A percentile compares a stretch with the other conserved stretches of the same genome.
Evolutionary conservation across 2,329 filamentous ascomycete species (phyloP).

Genomic region (Ciborinia camelliae): DNA sequence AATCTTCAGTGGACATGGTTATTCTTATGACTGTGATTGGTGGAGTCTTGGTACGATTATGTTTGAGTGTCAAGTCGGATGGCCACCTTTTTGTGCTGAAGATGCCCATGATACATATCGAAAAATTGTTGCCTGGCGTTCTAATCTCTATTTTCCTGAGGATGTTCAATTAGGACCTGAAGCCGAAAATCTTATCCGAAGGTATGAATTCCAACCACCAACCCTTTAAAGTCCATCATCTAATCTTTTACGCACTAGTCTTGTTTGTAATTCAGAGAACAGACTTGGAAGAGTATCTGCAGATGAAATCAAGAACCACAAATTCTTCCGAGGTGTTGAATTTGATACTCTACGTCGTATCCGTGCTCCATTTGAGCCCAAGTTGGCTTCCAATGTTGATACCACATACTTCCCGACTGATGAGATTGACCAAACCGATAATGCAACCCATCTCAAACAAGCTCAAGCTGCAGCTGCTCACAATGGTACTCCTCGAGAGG

Average conservation of each 20-base stretch:
- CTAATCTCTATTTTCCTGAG: conserved; percentile 93
- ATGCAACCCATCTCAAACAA: conserved; percentile 73
- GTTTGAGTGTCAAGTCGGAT: conserved; percentile 98
- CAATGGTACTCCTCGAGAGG: conserved; percentile 53
- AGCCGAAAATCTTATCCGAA: conserved; percentile 88
- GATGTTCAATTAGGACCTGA: conserved; percentile 86
- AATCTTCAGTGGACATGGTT: conserved; percentile 95
- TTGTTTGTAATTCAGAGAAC: conserved; percentile 91
- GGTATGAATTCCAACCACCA: conserved; percentile 51
- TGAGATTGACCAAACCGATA: conserved; percentile 96
- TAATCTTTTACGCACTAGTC: conserved; percentile 49
- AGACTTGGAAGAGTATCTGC: conserved; percentile 84
- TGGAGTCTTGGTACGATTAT: conserved; percentile 99
- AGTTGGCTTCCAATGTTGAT: conserved; percentile 87
- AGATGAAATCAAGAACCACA: conserved; percentile 87
- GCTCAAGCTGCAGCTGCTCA: conserved; percentile 63
- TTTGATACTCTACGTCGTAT: conserved; percentile 92
- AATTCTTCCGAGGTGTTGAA: conserved; percentile 95
- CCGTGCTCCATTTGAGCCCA: conserved; percentile 92
- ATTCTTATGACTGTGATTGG: conserved; percentile 97
- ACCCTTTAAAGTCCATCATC: conserved; percentile 20
- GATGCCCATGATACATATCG: conserved; percentile 97
- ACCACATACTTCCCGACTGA: conserved; percentile 99
- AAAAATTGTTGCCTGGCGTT: conserved; percentile 98
- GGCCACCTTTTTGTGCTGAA: conserved; percentile 98